These are phyloP conservation scores for Lachnellula cervina DNA, from an alignment of 2,329 filamentous ascomycete species.

Conservation along the genomic window DNA sequence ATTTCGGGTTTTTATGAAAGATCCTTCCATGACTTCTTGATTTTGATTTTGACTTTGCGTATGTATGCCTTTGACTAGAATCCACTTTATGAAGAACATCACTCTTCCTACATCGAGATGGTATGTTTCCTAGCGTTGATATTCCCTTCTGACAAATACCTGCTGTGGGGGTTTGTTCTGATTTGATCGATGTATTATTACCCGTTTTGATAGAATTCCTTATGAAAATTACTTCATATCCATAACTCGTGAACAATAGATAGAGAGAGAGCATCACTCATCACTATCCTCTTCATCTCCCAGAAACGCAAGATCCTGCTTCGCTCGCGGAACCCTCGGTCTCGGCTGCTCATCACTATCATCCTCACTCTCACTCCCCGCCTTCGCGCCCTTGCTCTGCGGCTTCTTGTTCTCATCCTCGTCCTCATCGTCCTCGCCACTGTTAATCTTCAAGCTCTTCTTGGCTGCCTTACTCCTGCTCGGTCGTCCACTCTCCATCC, in stretches of 20 bases:
- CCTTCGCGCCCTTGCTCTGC: slow-evolving; percentile 4
- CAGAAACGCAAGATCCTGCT: slow-evolving; percentile 57
- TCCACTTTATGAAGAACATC: neutral
- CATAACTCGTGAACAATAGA: neutral
- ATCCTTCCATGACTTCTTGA: neutral
- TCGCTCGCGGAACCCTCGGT: slow-evolving; percentile 33
- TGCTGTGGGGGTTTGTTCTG: neutral
- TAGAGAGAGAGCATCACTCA: slow-evolving; percentile 7
- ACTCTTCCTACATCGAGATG: no score
- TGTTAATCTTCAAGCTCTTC: slow-evolving; percentile 38
- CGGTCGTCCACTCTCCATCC: slow-evolving; percentile 39
- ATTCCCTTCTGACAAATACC: no score
- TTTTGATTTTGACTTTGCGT: neutral
- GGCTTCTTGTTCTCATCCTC: slow-evolving; percentile 26
- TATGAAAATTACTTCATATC: neutral
- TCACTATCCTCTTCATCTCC: slow-evolving; percentile 59
- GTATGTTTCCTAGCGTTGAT: no score
- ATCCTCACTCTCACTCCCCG: slow-evolving; percentile 7
- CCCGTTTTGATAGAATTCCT: neutral
- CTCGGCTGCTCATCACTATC: slow-evolving; percentile 21
- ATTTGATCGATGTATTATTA: neutral
- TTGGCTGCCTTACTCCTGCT: slow-evolving; percentile 26
- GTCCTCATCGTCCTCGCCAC: slow-evolving; percentile 20
- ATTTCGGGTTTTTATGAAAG: neutral
- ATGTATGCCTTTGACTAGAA: neutral